A percentile compares a stretch with the other conserved stretches of the same genome.
Evolutionary conservation across 345 rosid genomes (phyloP).

Genomic region (Rhizophora apiculata): DNA sequence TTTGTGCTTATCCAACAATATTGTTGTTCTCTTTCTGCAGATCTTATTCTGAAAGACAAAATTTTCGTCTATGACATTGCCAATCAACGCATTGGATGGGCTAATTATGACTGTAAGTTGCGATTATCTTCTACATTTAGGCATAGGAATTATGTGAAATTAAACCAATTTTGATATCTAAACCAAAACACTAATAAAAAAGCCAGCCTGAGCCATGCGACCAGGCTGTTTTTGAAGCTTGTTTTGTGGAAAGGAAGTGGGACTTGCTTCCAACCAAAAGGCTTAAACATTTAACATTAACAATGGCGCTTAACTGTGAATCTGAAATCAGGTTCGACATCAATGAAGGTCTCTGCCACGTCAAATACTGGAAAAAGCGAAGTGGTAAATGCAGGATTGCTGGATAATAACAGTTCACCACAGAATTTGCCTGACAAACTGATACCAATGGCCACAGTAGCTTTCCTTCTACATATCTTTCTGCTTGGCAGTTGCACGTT

Average conservation of each 20-base stretch:
- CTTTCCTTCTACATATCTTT: slow-evolving; percentile 27
- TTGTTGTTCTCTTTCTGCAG: slow-evolving; percentile 38
- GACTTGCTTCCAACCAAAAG: not conserved
- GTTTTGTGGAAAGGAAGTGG: too few relatives aligned
- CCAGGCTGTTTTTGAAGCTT: too few relatives aligned
- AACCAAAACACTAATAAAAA: too few relatives aligned
- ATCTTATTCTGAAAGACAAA: slow-evolving; percentile 84
- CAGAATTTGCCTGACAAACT: slow-evolving; percentile 14
- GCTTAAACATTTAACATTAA: not conserved
- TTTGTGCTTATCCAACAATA: not conserved
- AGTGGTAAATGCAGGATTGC: slow-evolving; percentile 60
- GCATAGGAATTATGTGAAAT: not conserved
- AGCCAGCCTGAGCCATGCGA: too few relatives aligned
- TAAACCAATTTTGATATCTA: too few relatives aligned
- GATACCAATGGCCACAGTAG: slow-evolving; percentile 11
- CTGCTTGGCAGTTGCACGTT: slow-evolving; percentile 29
- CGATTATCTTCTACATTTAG: slow-evolving; percentile 5
- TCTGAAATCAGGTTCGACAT: slow-evolving; percentile 49
- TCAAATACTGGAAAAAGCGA: slow-evolving; percentile 59
- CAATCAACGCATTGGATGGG: slow-evolving; percentile 86
- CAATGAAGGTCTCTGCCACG: slow-evolving; percentile 73
- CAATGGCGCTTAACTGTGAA: not conserved
- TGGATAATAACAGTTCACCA: slow-evolving; percentile 37
- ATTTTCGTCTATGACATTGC: slow-evolving; percentile 77
- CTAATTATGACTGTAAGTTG: slow-evolving; percentile 78